A percentile compares a stretch with the other conserved stretches of the same genome.
Evolutionary conservation across 2,329 filamentous ascomycete genomes (phyloP).

Genomic region (Alternaria sp.): DNA sequence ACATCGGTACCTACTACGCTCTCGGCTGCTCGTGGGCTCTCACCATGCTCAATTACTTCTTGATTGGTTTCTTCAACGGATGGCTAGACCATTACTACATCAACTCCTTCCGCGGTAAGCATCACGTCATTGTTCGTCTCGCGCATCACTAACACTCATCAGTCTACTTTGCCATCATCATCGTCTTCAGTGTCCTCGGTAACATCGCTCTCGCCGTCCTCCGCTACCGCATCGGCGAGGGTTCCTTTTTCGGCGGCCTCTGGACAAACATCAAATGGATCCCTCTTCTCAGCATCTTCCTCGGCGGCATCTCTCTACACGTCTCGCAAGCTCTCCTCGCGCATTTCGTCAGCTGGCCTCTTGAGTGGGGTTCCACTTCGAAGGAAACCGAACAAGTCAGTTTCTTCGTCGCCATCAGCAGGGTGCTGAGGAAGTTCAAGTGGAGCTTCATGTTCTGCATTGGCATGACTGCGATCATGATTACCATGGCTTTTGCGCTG

Average conservation of each 20-base stretch:
- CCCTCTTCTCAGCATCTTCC: conserved; percentile 75
- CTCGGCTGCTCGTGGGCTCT: conserved; percentile 72
- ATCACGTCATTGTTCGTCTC: not conserved
- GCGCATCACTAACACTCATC: not conserved
- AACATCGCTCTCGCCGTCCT: conserved; percentile 67
- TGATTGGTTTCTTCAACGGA: conserved; percentile 74
- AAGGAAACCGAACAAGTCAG: conserved; percentile 83
- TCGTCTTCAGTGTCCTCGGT: conserved; percentile 69
- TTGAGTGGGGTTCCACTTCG: conserved; percentile 83
- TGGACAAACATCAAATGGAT: conserved; percentile 68
- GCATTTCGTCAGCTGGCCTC: conserved; percentile 86
- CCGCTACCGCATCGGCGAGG: conserved; percentile 66
- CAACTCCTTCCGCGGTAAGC: conserved; percentile 66
- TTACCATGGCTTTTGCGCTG: conserved; percentile 70
- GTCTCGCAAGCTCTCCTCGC: conserved; percentile 78
- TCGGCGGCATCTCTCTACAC: conserved; percentile 81
- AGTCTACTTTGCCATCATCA: conserved; percentile 66
- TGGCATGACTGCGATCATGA: conserved; percentile 64
- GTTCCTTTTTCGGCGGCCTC: conserved; percentile 57
- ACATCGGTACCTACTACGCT: conserved; percentile 75
- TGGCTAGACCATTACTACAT: conserved; percentile 82
- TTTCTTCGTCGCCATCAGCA: conserved; percentile 84
- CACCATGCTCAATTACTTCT: conserved; percentile 72
- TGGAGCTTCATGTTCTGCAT: conserved; percentile 67
- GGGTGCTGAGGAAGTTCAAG: conserved; percentile 80